Evolutionary conservation across 768 basidiomycete genomes (phyloP), one percentile per base, ranked within the genome.

Genomic region (Leucocoprinus leucothites): DNA sequence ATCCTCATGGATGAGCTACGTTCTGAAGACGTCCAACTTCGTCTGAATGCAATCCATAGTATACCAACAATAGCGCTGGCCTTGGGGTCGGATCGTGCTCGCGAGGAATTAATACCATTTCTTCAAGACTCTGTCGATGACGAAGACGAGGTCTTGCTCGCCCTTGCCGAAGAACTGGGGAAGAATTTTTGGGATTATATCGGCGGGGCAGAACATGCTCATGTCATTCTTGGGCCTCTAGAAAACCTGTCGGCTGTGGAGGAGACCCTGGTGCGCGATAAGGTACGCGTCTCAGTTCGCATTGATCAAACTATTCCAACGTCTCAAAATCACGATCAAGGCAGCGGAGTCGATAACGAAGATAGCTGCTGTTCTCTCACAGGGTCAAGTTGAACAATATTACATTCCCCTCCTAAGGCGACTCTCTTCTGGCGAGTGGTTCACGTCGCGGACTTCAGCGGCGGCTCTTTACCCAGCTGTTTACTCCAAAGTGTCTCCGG

Each of bases 101-200:
- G 96, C 59, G 90, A 94, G 53, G 97, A 99, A 69, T 83, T 99
- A 62, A 83, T 99, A 59, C 92, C 94, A 1, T 99, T 99, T 77
- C 83, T 99, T 51, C 93, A 94, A 74, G 96, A 99, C 66, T 95
- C 94, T n/a, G 86, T 99, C 61, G 97, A 99, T 70, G 97, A 99
- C 65, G 97, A 99, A 72, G 97, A 99, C 70, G 97, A 99, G 66
- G 95, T 99, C 26, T 77, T 99, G 40, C 80, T 99, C 43, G 96
- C 95, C 4, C 77, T 99, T 48, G 94, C 96, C 18, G 96, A 98
- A 63, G 97, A 98, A 68, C 75, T 99, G 19, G 97, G 97, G 40
- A 82, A 82, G 67, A 86, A 82, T 66, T 96, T 98, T 63, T 88
- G 94, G 64, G 91, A 98, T 59, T 98, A 97, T 68, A 82, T 98